Base-by-base conservation (phyloP, 2,329 filamentous ascomycete species). In the Fusarium sp. region DNA sequence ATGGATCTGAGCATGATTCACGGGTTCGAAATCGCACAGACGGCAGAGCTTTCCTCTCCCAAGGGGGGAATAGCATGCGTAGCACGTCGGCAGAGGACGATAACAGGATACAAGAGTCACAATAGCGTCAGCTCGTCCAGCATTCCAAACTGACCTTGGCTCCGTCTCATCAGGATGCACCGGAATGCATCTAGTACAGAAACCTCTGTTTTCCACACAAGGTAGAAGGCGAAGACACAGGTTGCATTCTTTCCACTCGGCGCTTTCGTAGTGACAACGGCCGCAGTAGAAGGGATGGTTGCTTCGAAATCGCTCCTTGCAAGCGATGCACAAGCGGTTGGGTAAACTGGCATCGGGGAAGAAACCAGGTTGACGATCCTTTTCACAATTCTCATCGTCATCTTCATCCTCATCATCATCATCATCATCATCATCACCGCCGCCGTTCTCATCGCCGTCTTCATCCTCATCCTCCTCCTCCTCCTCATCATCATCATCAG, bases 131-230 rank as follows among this genome's bases (percentile, higher is more conserved):
- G 11, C 32, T 38, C 36, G 3, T 35, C 33, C n/a, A 31, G 33
- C 9, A 13, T 23, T 33, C 49, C 37, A 39, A 19, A 25, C 9
- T 11, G 31, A 25, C 2, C 29, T 8, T 8, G 36, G 36, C 5
- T 37, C 21, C 11, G 1, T 23, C 9, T 39, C 37, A 7, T 39
- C 17, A 23, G 19, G 19, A n/a, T 5, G 7, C 8, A 23, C 3
- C 4, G 48, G 49, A n/a, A 56, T n/a, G 29, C 48, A 58, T 29
- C 43, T 36, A 8, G 25, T 37, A 19, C 57, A 61, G 13, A 49
- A 49, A 7, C 50, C 54, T 23, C 49, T 31, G 11, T 17, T 11
- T 32, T 15, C 21, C n/a, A 58, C 27, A 2, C 17, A 23, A 3
- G 46, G 49, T 2, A 49, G 44, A 1, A 2, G 19, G 7, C 45